Evolutionary conservation across 768 basidiomycete species (phyloP), one percentile per base, ranked within the genome.

Genomic region (Mycena polygramma): DNA sequence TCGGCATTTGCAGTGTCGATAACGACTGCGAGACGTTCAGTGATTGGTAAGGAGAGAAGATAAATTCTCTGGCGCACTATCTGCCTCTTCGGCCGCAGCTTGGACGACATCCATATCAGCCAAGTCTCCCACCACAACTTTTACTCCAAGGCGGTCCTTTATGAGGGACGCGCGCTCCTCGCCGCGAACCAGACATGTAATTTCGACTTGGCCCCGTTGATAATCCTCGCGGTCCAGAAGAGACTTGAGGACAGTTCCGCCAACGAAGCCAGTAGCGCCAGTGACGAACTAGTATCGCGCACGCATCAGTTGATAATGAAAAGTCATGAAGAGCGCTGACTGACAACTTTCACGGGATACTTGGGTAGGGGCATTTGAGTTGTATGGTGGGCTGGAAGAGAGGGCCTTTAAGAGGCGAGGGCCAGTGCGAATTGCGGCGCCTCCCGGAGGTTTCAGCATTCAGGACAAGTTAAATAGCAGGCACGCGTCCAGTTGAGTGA

Each of bases 1-100:
- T 73, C 73, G 4, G 73, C 73, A n/a, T 73, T 70, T 9, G 73
- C 73, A 20, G 73, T 68, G 24, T 73, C 46, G 8, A 73, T 39
- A 22, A 73, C 59, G 10, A 73, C 73, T 73, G 60, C 6, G 13
- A 0, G 14, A 36, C 0, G 1, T 37, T 58, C 17, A 57, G 59
- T 49, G 13, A 19, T 43, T 24, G 37, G 43, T 1, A 2, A 20
- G 10, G 6, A 48, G 22, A 48, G 13, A 22, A 14, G 19, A 41
- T 8, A 7, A 2, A 11, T 37, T 2, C 13, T 30, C 8, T 26
- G 8, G 52, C 69, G 2, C 48, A 71, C 69, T 43, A 24, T 73
- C 69, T 7, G 66, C 66, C 14, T 64, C 39, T 2, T 20, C 62
- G 14, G 73, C 73, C 6, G 73, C 69, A 14, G 48, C 57, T 14